Evolutionary conservation across 352 stramenopile genomes (phyloP).

Genomic region (Aphanomyces invadans): DNA sequence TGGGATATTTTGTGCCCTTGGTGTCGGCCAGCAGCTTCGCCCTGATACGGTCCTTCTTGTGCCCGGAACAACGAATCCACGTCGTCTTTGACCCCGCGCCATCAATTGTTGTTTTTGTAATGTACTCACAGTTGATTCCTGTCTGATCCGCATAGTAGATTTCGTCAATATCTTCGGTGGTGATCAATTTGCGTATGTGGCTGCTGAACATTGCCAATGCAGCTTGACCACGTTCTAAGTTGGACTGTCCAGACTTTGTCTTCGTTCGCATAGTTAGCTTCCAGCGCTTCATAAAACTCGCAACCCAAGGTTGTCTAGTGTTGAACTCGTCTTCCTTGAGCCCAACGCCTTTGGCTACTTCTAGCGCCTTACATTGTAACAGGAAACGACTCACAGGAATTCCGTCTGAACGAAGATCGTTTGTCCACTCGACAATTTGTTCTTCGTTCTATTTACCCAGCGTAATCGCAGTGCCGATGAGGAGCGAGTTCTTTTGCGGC

Average conservation of each 20-base stretch:
- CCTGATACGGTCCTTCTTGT: constrained; percentile 30
- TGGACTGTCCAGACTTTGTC: constrained; percentile 23
- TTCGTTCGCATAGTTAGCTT: constrained; percentile 21
- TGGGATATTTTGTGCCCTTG: constrained; percentile 26
- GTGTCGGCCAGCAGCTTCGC: constrained; percentile 28
- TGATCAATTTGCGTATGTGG: not conserved
- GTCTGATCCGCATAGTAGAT: constrained; percentile 25
- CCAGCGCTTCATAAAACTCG: constrained; percentile 1
- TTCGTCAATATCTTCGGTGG: not conserved
- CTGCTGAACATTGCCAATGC: not conserved
- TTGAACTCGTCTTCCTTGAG: not conserved
- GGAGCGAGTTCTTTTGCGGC: no score
- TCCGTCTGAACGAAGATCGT: not conserved
- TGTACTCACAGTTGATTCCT: constrained; percentile 28
- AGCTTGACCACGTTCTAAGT: constrained; percentile 1
- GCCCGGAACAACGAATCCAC: constrained; percentile 24
- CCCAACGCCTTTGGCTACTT: not conserved
- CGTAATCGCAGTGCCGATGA: no score
- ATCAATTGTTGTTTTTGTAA: constrained; percentile 23
- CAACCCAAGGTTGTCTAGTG: no score
- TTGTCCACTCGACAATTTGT: not conserved
- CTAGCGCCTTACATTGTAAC: not conserved
- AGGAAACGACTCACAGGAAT: not conserved
- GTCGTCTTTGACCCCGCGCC: constrained; percentile 23
- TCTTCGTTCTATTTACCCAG: no score